Conservation (phyloP, 768 basidiomycete species). For the Boletus vinaceobasis region DNA sequence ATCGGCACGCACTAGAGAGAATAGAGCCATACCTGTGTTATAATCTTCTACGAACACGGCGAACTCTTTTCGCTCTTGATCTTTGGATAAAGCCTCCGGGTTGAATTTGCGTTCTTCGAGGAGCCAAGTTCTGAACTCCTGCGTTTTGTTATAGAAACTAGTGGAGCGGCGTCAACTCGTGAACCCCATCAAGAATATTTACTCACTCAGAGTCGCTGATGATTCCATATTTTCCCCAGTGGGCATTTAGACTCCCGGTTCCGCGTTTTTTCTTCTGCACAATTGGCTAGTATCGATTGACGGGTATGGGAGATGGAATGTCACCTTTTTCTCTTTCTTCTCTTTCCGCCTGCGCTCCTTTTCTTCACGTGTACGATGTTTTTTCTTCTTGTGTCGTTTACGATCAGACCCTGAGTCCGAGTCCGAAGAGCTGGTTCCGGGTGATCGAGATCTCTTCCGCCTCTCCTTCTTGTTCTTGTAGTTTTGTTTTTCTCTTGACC, state of each 20-base stretch:
- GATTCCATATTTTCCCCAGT: constrained; percentile 91
- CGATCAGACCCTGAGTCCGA: constrained; percentile 31
- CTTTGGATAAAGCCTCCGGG: constrained; percentile 83
- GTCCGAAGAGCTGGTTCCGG: constrained; percentile 42
- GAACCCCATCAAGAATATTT: constrained; percentile 1
- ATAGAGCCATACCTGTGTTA: constrained; percentile 58
- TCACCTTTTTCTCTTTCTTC: constrained; percentile 70
- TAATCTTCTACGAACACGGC: constrained; percentile 77
- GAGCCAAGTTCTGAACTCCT: constrained; percentile 90
- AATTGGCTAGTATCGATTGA: background rate
- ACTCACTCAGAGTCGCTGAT: constrained; percentile 82
- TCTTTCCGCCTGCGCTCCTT: constrained; percentile 56
- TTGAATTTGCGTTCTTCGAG: constrained; percentile 91
- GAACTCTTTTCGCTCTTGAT: constrained; percentile 85
- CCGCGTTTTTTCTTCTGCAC: constrained; percentile 58
- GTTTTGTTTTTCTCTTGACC: constrained; percentile 30
- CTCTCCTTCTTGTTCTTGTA: constrained; percentile 25
- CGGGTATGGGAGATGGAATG: constrained; percentile 1
- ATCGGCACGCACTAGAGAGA: background rate
- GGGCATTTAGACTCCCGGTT: constrained; percentile 42
- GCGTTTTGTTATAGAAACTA: constrained; percentile 77
- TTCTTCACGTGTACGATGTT: constrained; percentile 43
- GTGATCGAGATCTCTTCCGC: constrained; percentile 35
- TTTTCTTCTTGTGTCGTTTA: constrained; percentile 43
- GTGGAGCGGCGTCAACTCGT: constrained; percentile 12